Evolutionary conservation across 2,329 filamentous ascomycete genomes (phyloP), one percentile per base, ranked within the genome.

Genomic region (Nakataea oryzae): DNA sequence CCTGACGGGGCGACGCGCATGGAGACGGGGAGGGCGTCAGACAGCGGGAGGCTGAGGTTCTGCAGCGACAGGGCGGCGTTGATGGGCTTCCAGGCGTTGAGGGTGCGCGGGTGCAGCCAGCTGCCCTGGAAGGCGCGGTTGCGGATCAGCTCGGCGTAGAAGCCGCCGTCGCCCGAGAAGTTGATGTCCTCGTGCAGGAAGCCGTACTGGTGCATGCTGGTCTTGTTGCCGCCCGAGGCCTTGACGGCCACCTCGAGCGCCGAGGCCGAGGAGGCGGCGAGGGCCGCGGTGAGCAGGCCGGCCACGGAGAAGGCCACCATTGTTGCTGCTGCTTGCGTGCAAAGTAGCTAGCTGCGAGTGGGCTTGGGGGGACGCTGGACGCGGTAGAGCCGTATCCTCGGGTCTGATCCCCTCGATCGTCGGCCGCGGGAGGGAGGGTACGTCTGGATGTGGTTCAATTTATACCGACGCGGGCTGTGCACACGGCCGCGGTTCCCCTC

Each of bases 71-170:
- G 71, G 14, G 68, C 68, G 12, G 78, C 76, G 30, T 71, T 74
- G 60, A 77, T 76, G 59, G 81, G 65, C 1, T 78, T 65, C 78
- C 79, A 83, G 21, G 72, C 76, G n/a, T 73, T 72, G 2, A 84
- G 73, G 4, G 74, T 76, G 54, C 74, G 72, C 3, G 76, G 77
- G 64, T 72, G 78, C 21, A 68, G 66, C 26, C 74, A 72, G 63
- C 75, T 78, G 61, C 75, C 75, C 71, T 91, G 88, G 68, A 91
- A 90, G 13, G 86, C 88, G 59, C 86, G 81, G 72, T 91, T 91
- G 60, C 80, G 81, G 62, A 91, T 82, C 62, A 91, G 72, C 69
- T 91, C 87, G 59, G 85, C 87, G 69, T 91, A 90, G 65, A 90
- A 82, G 6, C 87, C 88, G 27, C 88, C 87, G 69, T 91, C 88